Percentiles rank a stretch among this genome's conserved stretches.
phyloP scores from a whole-genome alignment of 805 yeast species.

The Ogataea trehalophila region DNA sequence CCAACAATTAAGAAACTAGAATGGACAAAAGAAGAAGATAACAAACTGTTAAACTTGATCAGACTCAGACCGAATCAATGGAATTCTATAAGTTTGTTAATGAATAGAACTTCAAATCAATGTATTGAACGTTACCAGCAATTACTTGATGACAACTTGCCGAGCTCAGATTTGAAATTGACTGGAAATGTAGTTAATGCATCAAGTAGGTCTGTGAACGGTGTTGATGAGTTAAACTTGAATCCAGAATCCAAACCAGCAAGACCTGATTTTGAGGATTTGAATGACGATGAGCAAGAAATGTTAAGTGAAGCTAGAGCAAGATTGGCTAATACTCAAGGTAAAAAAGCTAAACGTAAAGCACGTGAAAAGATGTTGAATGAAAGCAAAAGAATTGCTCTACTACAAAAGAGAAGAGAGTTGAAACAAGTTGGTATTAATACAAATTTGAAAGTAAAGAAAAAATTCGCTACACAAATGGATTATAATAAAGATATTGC shows the following conservation, averaged over 20 bases:
- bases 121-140: slow-evolving; percentile 82
- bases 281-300: slow-evolving; percentile 86
- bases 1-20: slow-evolving; percentile 60
- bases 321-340: slow-evolving; percentile 85
- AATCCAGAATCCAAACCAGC: slow-evolving; percentile 78
- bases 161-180: slow-evolving; percentile 22
- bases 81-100: slow-evolving; percentile 79
- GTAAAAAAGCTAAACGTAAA: slow-evolving; percentile 89
- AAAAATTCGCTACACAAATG: slow-evolving; percentile 53
- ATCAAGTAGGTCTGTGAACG: slow-evolving; percentile 10
- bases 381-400: slow-evolving; percentile 71
- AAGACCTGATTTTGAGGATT: slow-evolving; percentile 69
- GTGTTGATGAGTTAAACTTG: slow-evolving; percentile 55
- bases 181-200: slow-evolving; percentile 15
- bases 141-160: slow-evolving; percentile 48
- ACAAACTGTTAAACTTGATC: slow-evolving; percentile 58
- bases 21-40: slow-evolving; percentile 80
- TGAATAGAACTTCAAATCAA: slow-evolving; percentile 82
- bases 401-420: slow-evolving; percentile 75
- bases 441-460: slow-evolving; percentile 43
- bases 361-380: slow-evolving; percentile 78
- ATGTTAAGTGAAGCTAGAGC: slow-evolving; percentile 95
- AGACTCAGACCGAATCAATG: slow-evolving; percentile 85
- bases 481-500: slow-evolving; percentile 85
- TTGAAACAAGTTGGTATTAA: slow-evolving; percentile 74